Evolutionary conservation across 1,139 yeast genomes (phyloP).

Genomic region (Spathaspora sp.): DNA sequence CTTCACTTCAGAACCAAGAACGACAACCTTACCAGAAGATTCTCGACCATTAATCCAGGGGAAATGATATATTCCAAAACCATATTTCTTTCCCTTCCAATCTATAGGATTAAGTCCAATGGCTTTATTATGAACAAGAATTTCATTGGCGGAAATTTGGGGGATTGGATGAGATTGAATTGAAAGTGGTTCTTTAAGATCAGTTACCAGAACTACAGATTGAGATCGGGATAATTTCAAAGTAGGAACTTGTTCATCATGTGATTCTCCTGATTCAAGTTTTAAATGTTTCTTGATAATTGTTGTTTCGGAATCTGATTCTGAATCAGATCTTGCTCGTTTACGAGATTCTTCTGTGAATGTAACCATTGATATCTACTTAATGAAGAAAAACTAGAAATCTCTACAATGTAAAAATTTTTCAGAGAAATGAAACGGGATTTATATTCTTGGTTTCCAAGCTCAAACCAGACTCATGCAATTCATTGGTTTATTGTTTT

Average conservation of each 20-base stretch:
- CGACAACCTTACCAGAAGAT: conserved; percentile 38
- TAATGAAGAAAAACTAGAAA: not conserved
- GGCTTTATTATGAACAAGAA: conserved; percentile 38
- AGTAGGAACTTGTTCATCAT: not conserved
- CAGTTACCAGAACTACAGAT: conserved; percentile 14
- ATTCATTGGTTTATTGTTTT: not conserved
- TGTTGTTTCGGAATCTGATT: conserved; percentile 1
- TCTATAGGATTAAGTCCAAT: conserved; percentile 50
- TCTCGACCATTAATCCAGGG: conserved; percentile 55
- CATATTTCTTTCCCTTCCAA: conserved; percentile 51
- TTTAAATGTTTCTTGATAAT: not conserved
- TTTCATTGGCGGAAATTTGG: conserved; percentile 26
- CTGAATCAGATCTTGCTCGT: conserved; percentile 8
- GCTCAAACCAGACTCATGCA: not conserved
- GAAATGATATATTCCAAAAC: conserved; percentile 46
- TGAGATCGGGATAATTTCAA: conserved; percentile 9
- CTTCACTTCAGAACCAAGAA: conserved; percentile 30
- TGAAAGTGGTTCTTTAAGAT: conserved; percentile 18
- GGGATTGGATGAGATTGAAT: conserved; percentile 20
- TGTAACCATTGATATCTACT: conserved; percentile 2
- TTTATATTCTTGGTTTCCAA: conserved; percentile 1
- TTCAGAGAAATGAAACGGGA: not conserved
- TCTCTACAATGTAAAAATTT: not conserved
- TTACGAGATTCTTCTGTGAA: conserved; percentile 10
- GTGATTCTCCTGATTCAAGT: not conserved